Evolutionary conservation across 139 green algal genomes (phyloP).

Genomic region (Coccomyxa sp.): DNA sequence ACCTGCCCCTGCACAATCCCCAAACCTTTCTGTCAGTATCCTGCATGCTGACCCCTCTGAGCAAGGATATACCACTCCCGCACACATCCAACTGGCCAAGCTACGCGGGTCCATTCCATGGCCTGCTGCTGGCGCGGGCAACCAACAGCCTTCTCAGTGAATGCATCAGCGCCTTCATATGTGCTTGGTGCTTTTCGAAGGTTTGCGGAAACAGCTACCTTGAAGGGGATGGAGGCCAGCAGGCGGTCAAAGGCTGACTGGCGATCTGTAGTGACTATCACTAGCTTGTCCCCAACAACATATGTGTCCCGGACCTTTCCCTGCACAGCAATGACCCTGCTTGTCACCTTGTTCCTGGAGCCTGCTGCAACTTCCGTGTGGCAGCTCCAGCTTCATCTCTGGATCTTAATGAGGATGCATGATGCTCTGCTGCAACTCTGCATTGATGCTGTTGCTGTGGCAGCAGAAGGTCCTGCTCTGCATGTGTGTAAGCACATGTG

Average conservation of each 20-base stretch:
- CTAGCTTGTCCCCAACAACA: constrained; percentile 78
- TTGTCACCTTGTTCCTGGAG: not conserved
- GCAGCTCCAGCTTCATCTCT: no score
- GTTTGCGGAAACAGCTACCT: constrained; percentile 50
- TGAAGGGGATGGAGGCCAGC: constrained; percentile 91
- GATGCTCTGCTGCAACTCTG: no score
- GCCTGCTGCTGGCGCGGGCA: no score
- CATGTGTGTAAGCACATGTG: no score
- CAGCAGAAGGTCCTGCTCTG: not conserved
- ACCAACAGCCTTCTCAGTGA: no score
- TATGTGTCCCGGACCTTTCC: constrained; percentile 98
- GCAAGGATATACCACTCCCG: not conserved
- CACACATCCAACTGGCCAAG: not conserved
- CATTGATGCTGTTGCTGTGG: not conserved
- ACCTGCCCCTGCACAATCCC: constrained; percentile 78
- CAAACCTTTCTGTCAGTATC: no score
- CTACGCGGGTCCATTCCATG: no score
- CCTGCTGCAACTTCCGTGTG: not conserved
- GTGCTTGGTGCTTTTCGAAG: no score
- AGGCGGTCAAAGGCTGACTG: constrained; percentile 95
- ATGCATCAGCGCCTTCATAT: no score
- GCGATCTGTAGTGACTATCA: constrained; percentile 95
- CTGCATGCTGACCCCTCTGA: not conserved
- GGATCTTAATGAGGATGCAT: no score
- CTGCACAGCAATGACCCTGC: constrained; percentile 46